phyloP scores from a whole-genome alignment of 352 stramenopile species.

The Phytophthora foliorum region DNA sequence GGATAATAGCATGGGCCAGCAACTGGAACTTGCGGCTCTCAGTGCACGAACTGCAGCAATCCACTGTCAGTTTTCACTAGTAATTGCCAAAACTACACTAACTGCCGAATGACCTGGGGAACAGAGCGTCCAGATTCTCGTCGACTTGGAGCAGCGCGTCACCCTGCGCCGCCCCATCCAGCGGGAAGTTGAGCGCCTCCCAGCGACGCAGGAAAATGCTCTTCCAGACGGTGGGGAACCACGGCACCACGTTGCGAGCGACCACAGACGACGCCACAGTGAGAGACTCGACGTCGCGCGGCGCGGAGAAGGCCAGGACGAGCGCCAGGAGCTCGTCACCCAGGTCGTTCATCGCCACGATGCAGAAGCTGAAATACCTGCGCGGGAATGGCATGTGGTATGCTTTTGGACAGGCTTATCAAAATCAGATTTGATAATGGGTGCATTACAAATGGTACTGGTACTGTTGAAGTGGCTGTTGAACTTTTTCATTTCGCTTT shows the following conservation, averaged over 20 bases:
- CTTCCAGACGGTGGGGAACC: conserved; percentile 69
- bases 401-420: conserved; percentile 28
- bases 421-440: conserved; percentile 16
- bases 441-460: conserved; percentile 23
- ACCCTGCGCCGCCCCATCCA: conserved; percentile 37
- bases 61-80: conserved; percentile 4
- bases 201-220: conserved; percentile 67
- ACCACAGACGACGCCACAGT: conserved; percentile 62
- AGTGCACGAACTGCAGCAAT: conserved; percentile 43
- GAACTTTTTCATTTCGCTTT: neutral
- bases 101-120: conserved; percentile 48
- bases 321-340: conserved; percentile 65
- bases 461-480: conserved; percentile 12
- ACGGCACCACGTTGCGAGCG: conserved; percentile 52
- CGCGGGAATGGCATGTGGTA: conserved; percentile 5
- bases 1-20: conserved; percentile 70
- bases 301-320: conserved; percentile 46
- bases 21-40: conserved; percentile 81
- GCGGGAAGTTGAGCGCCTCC: conserved; percentile 68
- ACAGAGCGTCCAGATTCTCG: conserved; percentile 46
- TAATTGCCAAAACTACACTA: neutral
- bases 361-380: conserved; percentile 12
- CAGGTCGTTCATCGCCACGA: conserved; percentile 42
- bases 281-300: conserved; percentile 66
- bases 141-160: conserved; percentile 47